Percentiles rank a stretch among this genome's conserved stretches.
Evolutionary conservation across 441 rosid genomes (phyloP).

Genomic region (Omphalea diandra): DNA sequence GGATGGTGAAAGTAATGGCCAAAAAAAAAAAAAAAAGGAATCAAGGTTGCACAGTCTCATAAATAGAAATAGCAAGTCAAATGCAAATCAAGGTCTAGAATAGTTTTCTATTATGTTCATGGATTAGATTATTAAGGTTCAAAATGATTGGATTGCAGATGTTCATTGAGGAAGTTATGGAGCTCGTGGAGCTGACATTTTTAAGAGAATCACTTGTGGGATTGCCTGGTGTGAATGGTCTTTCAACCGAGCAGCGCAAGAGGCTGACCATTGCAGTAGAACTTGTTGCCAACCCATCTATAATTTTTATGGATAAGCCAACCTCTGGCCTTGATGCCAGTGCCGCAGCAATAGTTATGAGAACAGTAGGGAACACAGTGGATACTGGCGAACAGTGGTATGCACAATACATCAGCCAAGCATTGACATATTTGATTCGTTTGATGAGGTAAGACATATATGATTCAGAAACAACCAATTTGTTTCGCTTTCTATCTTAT

Average conservation of each 20-base stretch:
- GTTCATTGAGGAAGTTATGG: conserved; percentile 72
- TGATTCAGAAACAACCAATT: not conserved
- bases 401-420: conserved; percentile 84
- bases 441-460: conserved; percentile 51
- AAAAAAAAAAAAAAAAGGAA: not conserved
- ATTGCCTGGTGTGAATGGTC: conserved; percentile 60
- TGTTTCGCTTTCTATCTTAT: not conserved
- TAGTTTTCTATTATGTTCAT: not conserved
- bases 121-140: not conserved
- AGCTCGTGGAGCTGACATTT: conserved; percentile 61
- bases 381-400: conserved; percentile 69
- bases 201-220: conserved; percentile 63
- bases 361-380: conserved; percentile 67
- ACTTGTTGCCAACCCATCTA: conserved; percentile 68
- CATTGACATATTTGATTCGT: conserved; percentile 68
- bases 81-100: not conserved
- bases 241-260: conserved; percentile 70
- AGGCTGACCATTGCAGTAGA: conserved; percentile 74
- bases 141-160: conserved; percentile 35
- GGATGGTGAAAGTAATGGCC: not conserved
- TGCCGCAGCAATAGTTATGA: conserved; percentile 73
- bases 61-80: not conserved
- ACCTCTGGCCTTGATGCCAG: conserved; percentile 79
- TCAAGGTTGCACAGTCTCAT: not conserved
- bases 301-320: conserved; percentile 67